Evolutionary conservation across 345 rosid genomes (phyloP).

Genomic region (Eucalyptus leucophloia): DNA sequence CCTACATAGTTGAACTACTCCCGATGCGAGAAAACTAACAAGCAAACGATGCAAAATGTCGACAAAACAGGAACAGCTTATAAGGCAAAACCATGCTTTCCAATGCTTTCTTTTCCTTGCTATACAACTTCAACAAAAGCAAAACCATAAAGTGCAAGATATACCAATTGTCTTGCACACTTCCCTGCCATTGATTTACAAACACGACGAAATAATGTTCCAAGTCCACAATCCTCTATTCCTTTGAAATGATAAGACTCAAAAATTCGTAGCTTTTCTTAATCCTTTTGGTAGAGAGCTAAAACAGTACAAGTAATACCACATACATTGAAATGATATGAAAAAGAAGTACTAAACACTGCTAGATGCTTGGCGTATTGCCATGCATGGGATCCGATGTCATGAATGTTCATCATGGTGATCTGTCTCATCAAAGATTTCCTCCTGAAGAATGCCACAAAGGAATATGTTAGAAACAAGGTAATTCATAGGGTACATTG

Average conservation of each 20-base stretch:
- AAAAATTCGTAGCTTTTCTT: not conserved
- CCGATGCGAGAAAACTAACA: not conserved
- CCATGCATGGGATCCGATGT: not conserved
- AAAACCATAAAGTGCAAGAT: not conserved
- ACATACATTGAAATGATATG: not conserved
- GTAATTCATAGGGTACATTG: not conserved
- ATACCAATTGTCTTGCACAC: not conserved
- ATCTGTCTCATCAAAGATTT: slow-evolving; percentile 93
- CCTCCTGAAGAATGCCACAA: slow-evolving; percentile 43
- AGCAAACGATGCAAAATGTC: not conserved
- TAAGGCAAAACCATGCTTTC: not conserved
- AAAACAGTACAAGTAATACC: not conserved
- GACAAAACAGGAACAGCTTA: not conserved
- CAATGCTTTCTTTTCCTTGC: not conserved
- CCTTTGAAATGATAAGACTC: not conserved
- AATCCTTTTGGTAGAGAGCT: not conserved
- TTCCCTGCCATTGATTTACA: not conserved
- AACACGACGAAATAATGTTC: not conserved
- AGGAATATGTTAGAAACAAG: not conserved
- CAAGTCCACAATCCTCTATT: not conserved
- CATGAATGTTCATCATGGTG: slow-evolving; percentile 65
- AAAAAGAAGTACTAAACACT: not conserved
- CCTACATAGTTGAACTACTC: not conserved
- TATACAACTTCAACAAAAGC: not conserved
- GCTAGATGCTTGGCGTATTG: not conserved